Base-by-base conservation (phyloP, 768 basidiomycete genomes). In the Crucibulum laeve region DNA sequence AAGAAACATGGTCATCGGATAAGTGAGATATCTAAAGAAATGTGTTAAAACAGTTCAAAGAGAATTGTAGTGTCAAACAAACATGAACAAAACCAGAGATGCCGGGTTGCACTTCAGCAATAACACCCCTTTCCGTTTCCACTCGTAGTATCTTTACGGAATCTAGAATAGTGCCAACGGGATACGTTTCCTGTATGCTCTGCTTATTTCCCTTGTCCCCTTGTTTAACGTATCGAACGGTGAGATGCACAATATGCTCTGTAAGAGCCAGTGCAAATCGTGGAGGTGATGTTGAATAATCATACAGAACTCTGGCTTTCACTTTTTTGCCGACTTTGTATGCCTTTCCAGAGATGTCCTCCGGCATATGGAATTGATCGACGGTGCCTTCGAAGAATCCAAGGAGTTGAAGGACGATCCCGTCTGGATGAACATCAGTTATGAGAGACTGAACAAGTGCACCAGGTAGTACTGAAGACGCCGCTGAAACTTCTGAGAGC, bases 381-480 rank as follows among this genome's bases (percentile, higher is more conserved):
- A 88, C 73, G 0, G 91, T 95, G 24, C 92, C 95, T 26, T 90
- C 85, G 63, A 92, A 98, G 61, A 87, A 94, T 0, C 91, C 93
- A 19, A 94, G 74, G 14, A 97, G 70, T 63, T 95, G 94, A 23
- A 98, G 67, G 58, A 88, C 89, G 25, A 97, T 66, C 14, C 96
- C 96, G 19, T 65, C 73, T 13, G 83, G 69, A 32, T 81, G 70
- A 17, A 87, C 74, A 15, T 81, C 79, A 2, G 92, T 96, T 44
- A 99, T 75, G 28, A 95, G 69, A 7, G 77, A 80, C 59, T 87
- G 82, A 17, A 94, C 91, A 14, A 94, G 73, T 19, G 79, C 71
- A 13, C 93, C 92, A 6, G 96, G 95, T 33, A 97, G 77, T 37
- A 98, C 62, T 1, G 93, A 94, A 3, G 79, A 74, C 42, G 89